Conservation (phyloP, 257 asterid species). For the Leonotis leonurus region DNA sequence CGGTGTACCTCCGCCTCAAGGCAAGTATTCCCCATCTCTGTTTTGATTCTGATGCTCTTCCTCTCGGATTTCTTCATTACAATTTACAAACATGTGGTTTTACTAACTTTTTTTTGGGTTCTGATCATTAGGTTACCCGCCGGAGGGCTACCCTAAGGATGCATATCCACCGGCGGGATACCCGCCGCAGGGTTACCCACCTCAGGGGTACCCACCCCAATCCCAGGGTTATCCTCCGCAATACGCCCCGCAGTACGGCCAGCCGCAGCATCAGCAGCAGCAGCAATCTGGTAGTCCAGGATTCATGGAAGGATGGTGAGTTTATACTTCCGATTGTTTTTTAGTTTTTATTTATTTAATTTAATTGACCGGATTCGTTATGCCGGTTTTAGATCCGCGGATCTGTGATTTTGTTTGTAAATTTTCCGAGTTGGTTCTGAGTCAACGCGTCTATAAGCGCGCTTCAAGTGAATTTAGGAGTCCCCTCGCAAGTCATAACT, state of each 20-base stretch:
- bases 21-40: constrained; percentile 1
- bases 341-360: not conserved
- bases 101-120: not conserved
- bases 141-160: constrained; percentile 65
- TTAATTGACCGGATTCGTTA: not conserved
- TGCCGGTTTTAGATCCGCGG: constrained; percentile 18
- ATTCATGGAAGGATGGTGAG: constrained; percentile 64
- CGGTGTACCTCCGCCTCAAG: constrained; percentile 76
- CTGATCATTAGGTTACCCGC: constrained; percentile 46
- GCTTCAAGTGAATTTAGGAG: no score
- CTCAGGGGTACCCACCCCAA: constrained; percentile 54
- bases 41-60: no score
- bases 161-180: constrained; percentile 69
- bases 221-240: constrained; percentile 55
- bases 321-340: not conserved
- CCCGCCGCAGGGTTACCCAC: constrained; percentile 60
- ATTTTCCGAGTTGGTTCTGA: constrained; percentile 8
- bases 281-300: constrained; percentile 37
- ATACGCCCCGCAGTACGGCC: constrained; percentile 56
- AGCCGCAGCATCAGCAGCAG: constrained; percentile 48
- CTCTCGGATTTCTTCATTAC: not conserved
- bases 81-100: not conserved
- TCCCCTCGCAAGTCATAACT: no score
- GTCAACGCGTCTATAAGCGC: constrained; percentile 21
- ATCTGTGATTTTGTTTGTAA: constrained; percentile 11